These are phyloP conservation scores for Pterocarpus santalinus DNA, from an alignment of 306 rosid species.

Conservation along the genomic window DNA sequence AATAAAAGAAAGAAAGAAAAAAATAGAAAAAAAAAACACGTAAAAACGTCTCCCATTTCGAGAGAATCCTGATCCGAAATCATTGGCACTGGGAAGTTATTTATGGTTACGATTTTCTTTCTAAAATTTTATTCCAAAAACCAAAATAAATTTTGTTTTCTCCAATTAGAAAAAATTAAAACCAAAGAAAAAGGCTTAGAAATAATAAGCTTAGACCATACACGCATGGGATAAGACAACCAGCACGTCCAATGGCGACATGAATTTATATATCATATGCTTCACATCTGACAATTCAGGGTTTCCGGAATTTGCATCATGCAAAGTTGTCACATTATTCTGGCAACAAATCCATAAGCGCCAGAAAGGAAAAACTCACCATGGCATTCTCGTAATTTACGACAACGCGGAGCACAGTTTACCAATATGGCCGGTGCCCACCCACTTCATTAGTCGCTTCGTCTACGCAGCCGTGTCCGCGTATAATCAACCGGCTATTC, in stretches of 20 bases:
- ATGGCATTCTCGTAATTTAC: slow-evolving; percentile 26
- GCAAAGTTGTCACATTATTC: not conserved
- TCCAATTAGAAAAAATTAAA: too few species aligned
- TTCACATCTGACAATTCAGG: not conserved
- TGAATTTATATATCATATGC: not conserved
- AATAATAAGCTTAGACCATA: not conserved
- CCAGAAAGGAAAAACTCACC: not conserved
- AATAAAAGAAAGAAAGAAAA: too few species aligned
- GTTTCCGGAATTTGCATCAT: slow-evolving; percentile 7
- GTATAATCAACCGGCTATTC: slow-evolving; percentile 41
- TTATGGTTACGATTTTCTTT: too few species aligned
- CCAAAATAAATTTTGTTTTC: too few species aligned
- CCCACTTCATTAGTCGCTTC: not conserved
- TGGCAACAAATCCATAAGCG: not conserved
- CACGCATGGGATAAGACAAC: not conserved
- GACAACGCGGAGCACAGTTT: not conserved
- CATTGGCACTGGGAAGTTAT: too few species aligned
- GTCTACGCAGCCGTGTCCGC: slow-evolving; percentile 35
- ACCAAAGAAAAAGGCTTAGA: too few species aligned
- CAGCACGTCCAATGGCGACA: not conserved
- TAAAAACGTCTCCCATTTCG: too few species aligned
- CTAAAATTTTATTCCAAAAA: too few species aligned
- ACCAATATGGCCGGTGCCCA: not conserved
- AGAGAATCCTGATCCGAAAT: too few species aligned
- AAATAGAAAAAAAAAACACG: too few species aligned